Evolutionary conservation across 2,329 filamentous ascomycete species (phyloP), one percentile per base, ranked within the genome.

Genomic region (Dryadomyces sulphureus): DNA sequence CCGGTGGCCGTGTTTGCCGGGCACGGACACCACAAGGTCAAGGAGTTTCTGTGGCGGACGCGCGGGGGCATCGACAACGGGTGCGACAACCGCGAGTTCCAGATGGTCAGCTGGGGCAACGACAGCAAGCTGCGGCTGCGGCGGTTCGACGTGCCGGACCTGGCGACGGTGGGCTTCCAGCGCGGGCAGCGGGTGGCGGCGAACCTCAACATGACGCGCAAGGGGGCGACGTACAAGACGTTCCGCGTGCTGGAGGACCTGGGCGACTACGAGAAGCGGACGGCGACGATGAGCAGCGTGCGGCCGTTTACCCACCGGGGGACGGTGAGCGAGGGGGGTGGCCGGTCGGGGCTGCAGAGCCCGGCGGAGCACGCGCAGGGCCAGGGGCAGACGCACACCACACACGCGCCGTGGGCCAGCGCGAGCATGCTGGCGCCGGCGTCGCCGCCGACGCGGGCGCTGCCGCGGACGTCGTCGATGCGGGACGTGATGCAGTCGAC

Each of bases 41-140:
- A 92, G 57, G 89, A 95, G 55, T 95, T 95, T 50, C 65, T 95
- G 11, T 95, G 89, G 89, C 75, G 89, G 59, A 76, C 77, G 41
- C 77, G 89, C 46, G 89, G 89, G 34, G 64, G 64, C 16, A 69
- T 81, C 19, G 73, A 74, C 17, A 75, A 86, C 45, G 73, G 75
- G n/a, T 64, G 82, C 40, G 89, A 95, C 55, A 70, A 88, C 50
- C 77, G 90, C 54, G 89, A 95, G 45, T 95, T 94, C 52, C 89
- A 95, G 60, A 70, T 95, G 17, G 85, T 95, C 0, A 89, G 89
- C 0, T 95, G 89, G 89, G 88, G 88, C 22, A 81, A 84, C 42
- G 90, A 95, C 59, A 84, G 83, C 53, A 77, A 88, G 56, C 68
- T 95, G 25, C 80, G 84, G 42, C 69, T 95, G 24, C 84, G 94